Conservation (phyloP, 106 monocot species). For the Allium sativum region DNA sequence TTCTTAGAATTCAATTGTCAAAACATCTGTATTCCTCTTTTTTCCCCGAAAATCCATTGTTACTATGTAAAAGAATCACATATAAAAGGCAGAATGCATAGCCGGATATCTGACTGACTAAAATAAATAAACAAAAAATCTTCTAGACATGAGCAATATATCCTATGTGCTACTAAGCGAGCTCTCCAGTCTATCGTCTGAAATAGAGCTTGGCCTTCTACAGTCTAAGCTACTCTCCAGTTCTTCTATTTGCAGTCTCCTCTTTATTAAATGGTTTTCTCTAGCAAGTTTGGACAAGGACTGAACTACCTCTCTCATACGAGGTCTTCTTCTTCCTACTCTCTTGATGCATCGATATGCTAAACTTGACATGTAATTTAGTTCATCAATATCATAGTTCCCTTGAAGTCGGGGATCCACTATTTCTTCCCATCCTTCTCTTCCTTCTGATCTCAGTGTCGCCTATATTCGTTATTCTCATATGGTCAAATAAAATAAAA, state of each 20-base stretch:
- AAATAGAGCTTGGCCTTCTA: too few species aligned
- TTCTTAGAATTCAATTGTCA: too few species aligned
- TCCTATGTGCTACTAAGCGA: too few species aligned
- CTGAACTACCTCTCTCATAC: constrained; percentile 79
- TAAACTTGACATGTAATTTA: constrained; percentile 44
- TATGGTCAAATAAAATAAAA: not conserved
- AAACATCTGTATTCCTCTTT: too few species aligned
- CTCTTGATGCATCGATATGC: constrained; percentile 67
- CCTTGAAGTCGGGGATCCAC: constrained; percentile 51
- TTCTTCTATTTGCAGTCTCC: not conserved
- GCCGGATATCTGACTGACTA: too few species aligned
- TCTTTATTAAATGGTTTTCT: constrained; percentile 17
- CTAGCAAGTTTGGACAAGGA: constrained; percentile 29
- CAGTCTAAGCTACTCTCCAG: too few species aligned
- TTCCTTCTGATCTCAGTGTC: constrained; percentile 61
- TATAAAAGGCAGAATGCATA: too few species aligned
- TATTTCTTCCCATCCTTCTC: constrained; percentile 78
- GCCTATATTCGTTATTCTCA: constrained; percentile 27
- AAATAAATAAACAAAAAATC: too few species aligned
- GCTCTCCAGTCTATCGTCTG: too few species aligned
- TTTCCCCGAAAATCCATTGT: too few species aligned
- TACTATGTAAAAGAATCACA: too few species aligned
- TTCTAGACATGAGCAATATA: too few species aligned
- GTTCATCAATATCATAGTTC: constrained; percentile 36
- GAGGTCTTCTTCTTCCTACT: constrained; percentile 45